Percentiles rank a stretch among this genome's conserved stretches.
Conservation (phyloP, 108 stramenopile genomes). For the Nannochloropsis oceanica region DNA sequence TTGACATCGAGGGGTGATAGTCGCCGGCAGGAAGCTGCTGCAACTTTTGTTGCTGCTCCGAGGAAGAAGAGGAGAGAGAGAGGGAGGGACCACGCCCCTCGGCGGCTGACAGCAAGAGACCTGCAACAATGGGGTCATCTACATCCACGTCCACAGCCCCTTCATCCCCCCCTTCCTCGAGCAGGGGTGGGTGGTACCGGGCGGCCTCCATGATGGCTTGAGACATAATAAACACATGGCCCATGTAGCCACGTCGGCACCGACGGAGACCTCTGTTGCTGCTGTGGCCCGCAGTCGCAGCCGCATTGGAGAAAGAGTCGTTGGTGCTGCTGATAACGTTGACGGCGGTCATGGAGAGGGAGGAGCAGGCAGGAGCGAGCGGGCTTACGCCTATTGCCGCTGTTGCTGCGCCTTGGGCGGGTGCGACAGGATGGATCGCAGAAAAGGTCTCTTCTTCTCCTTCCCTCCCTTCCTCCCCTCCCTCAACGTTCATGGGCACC, state of each 20-base stretch:
- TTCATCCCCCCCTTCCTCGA: neutral
- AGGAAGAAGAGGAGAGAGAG: neutral
- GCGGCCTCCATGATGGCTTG: conserved; percentile 69
- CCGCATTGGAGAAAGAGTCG: no score
- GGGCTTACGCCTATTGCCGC: no score
- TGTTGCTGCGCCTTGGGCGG: no score
- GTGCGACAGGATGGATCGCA: neutral
- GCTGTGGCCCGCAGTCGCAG: neutral
- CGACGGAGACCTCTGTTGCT: neutral
- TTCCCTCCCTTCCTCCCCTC: conserved; percentile 45
- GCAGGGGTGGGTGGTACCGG: conserved; percentile 19
- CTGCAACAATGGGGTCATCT: neutral
- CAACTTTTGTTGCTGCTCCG: neutral
- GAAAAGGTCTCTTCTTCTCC: neutral
- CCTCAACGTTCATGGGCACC: neutral
- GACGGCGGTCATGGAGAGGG: conserved; percentile 35
- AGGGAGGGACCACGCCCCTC: neutral
- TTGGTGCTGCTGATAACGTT: conserved; percentile 30
- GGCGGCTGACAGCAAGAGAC: neutral
- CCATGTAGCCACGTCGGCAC: conserved; percentile 61
- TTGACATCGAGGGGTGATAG: neutral
- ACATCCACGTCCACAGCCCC: neutral
- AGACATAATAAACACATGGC: conserved; percentile 84
- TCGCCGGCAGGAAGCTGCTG: neutral
- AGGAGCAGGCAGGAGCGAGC: neutral